Base-by-base conservation (phyloP, 345 rosid genomes). In the Eucalyptus curtisii region DNA sequence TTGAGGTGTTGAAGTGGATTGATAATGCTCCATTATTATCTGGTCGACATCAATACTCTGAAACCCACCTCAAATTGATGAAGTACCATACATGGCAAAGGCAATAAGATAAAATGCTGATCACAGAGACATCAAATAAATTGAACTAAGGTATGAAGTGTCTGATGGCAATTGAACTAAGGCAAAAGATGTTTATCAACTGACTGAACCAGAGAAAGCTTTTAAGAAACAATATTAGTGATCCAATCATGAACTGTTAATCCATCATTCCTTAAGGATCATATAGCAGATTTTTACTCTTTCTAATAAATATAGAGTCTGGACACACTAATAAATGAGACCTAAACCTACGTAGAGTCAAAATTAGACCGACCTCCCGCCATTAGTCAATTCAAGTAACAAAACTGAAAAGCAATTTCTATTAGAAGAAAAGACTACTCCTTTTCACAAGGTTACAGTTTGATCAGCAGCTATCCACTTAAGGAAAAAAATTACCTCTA, bases 21-120 rank as follows among this genome's bases (percentile, higher is more conserved):
- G 96, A 92, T 95, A 95, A 93, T 96, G 99, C 89, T 96, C 96
- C 93, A 94, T 95, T 89, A 94, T 91, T 90, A 98, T 97, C 92
- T 95, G 99, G 92, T 98, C 99, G 88, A 98, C 94, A 89, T 97
- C 99, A 91, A 98, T 94, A 92, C 92, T 92, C 99, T 98, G 96
- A 92, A 92, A 88, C 88, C 86, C 90, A 92, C 90, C 53, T 50
- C 59, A 49, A 86, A 86, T 49, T 49, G 44, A 86, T 53, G 13
- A 47, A 31, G 87, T 87, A 52, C 49, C 68, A 47, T 45, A 15
- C 31, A 47, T 31, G 37, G 37, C 19, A 82, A 86, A 45, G 49
- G 85, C 66, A 30, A 45, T 80, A 89, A 37, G 59, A 89, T 85
- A 71, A 57, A 89, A 76, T 81, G 87, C 55, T 86, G 61, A 89